These are phyloP conservation scores for Phytophthora ramorum DNA, from an alignment of 352 stramenopile species.

Conservation along the genomic window DNA sequence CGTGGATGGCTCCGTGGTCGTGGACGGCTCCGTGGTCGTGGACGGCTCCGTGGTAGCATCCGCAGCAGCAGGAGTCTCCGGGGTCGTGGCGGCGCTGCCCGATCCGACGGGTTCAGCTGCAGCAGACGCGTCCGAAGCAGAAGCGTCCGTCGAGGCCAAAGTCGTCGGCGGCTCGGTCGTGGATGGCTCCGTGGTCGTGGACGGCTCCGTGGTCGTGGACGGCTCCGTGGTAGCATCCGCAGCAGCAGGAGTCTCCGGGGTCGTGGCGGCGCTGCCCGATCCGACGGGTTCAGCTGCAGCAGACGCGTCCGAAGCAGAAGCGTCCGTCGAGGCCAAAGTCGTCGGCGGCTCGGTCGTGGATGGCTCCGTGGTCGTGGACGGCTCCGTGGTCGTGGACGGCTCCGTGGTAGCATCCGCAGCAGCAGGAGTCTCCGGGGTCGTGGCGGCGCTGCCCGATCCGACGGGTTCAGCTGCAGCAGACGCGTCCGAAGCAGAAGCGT, in stretches of 20 bases:
- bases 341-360: neutral
- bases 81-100: neutral
- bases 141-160: neutral
- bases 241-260: neutral
- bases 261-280: neutral
- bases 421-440: neutral
- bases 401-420: slow-evolving; percentile 1
- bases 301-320: too few species aligned
- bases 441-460: neutral
- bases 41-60: neutral
- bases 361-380: neutral
- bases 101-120: slow-evolving; percentile 1
- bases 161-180: neutral
- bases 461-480: neutral
- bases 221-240: neutral
- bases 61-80: neutral
- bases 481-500: neutral
- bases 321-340: too few species aligned
- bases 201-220: too few species aligned
- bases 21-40: too few species aligned
- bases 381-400: neutral
- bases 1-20: too few species aligned
- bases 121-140: slow-evolving; percentile 7
- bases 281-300: neutral
- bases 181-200: too few species aligned